Percentiles rank a stretch among this genome's conserved stretches.
phyloP scores from a whole-genome alignment of 352 stramenopile genomes.

The Phytophthora sp. region DNA sequence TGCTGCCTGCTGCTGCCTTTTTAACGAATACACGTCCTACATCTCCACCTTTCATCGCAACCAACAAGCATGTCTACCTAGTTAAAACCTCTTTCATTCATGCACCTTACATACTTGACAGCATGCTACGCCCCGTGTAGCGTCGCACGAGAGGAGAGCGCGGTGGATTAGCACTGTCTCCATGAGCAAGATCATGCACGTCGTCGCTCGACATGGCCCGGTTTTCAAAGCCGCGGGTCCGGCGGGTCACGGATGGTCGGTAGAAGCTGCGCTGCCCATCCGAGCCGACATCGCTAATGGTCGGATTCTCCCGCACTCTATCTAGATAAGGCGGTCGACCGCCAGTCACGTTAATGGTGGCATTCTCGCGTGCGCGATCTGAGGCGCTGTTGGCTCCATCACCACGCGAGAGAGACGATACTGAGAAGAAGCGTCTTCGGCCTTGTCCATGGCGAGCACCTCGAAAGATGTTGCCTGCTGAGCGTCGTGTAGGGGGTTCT shows the following conservation, averaged over 20 bases:
- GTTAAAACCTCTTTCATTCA: background rate
- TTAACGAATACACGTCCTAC: slow-evolving; percentile 39
- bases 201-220: slow-evolving; percentile 45
- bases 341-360: slow-evolving; percentile 8
- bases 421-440: slow-evolving; percentile 61
- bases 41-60: slow-evolving; percentile 1
- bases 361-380: slow-evolving; percentile 8
- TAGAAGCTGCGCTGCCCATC: slow-evolving; percentile 31
- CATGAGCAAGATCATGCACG: slow-evolving; percentile 16
- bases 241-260: slow-evolving; percentile 20
- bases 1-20: slow-evolving; percentile 24
- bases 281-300: slow-evolving; percentile 19
- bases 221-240: slow-evolving; percentile 35
- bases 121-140: slow-evolving; percentile 38
- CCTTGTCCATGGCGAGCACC: slow-evolving; percentile 60
- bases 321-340: no score
- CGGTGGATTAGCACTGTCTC: slow-evolving; percentile 20
- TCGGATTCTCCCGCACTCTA: slow-evolving; percentile 23
- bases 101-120: slow-evolving; percentile 39
- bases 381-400: background rate
- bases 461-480: slow-evolving; percentile 72
- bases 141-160: slow-evolving; percentile 50
- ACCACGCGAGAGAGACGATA: slow-evolving; percentile 22
- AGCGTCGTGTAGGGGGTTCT: slow-evolving; percentile 29
- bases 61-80: background rate